Evolutionary conservation across 179 eudicot genomes (phyloP).

Genomic region (Silene noctiflora): DNA sequence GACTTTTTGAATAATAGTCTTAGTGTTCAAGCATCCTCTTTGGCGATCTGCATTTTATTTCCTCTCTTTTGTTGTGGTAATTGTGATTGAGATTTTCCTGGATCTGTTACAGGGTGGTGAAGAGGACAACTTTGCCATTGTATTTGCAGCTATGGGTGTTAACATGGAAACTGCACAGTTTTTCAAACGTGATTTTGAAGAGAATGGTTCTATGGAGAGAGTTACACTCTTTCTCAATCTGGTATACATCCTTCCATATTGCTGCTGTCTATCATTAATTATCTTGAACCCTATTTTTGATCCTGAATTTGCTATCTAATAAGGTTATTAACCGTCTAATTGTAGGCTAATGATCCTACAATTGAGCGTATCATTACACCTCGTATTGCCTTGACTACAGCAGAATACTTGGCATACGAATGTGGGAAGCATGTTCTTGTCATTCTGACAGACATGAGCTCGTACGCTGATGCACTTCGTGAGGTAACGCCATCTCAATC

Average conservation of each 20-base stretch:
- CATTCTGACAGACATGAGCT: slow-evolving; percentile 97
- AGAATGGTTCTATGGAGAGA: slow-evolving; percentile 95
- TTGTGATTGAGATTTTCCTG: slow-evolving; percentile 1
- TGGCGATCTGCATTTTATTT: background rate
- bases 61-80: background rate
- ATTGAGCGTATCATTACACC: slow-evolving; percentile 99
- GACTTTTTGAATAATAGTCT: background rate
- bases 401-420: slow-evolving; percentile 97
- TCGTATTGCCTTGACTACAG: slow-evolving; percentile 97
- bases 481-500: slow-evolving; percentile 54
- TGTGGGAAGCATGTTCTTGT: slow-evolving; percentile 99
- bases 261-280: background rate
- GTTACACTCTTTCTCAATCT: slow-evolving; percentile 85
- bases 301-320: background rate
- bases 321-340: slow-evolving; percentile 12
- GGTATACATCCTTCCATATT: slow-evolving; percentile 35
- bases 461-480: slow-evolving; percentile 99
- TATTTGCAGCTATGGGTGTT: slow-evolving; percentile 99
- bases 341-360: slow-evolving; percentile 97
- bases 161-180: slow-evolving; percentile 99
- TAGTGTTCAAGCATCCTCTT: background rate
- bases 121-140: slow-evolving; percentile 99
- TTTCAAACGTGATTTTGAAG: slow-evolving; percentile 98
- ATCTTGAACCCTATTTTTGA: background rate
- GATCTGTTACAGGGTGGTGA: slow-evolving; percentile 46